These are phyloP conservation scores for Aspergillus sclerotiicarbonarius DNA, from an alignment of 495 filamentous ascomycete species.

Conservation along the genomic window DNA sequence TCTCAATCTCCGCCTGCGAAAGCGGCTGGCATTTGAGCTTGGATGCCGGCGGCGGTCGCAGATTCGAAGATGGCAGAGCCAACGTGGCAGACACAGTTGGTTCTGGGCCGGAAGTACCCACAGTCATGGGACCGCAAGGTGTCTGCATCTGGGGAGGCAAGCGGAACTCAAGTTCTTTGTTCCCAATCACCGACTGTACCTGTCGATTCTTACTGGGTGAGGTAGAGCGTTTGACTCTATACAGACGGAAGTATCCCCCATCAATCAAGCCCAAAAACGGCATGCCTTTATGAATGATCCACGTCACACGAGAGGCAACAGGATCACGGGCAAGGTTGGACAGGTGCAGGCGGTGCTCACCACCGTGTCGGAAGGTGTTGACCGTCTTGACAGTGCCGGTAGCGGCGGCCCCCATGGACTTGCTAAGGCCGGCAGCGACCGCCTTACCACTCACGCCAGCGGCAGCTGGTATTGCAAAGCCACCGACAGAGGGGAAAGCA, in stretches of 20 bases:
- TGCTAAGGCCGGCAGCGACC: conserved; percentile 77
- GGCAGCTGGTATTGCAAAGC: conserved; percentile 59
- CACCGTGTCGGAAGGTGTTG: conserved; percentile 74
- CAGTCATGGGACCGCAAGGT: conserved; percentile 37
- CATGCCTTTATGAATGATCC: conserved; percentile 37
- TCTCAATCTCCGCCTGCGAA: conserved; percentile 89
- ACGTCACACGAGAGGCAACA: conserved; percentile 39
- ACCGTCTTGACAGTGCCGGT: conserved; percentile 76
- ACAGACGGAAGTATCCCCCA: conserved; percentile 56
- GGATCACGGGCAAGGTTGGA: conserved; percentile 52
- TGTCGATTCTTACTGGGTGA: conserved; percentile 43
- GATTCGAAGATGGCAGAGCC: conserved; percentile 33
- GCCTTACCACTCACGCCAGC: conserved; percentile 73
- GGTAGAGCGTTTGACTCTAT: conserved; percentile 55
- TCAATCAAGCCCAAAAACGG: conserved; percentile 40
- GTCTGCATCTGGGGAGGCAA: conserved; percentile 47
- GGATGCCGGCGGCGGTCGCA: conserved; percentile 27
- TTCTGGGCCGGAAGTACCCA: conserved; percentile 31
- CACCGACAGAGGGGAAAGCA: conserved; percentile 42
- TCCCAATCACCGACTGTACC: conserved; percentile 51
- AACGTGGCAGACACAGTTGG: conserved; percentile 29
- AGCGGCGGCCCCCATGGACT: conserved; percentile 78
- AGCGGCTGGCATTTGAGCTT: conserved; percentile 52
- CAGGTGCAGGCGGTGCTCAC: conserved; percentile 79
- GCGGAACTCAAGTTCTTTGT: conserved; percentile 63